Base-by-base conservation (phyloP, 108 stramenopile species). In the Discostella pseudostelligera region DNA sequence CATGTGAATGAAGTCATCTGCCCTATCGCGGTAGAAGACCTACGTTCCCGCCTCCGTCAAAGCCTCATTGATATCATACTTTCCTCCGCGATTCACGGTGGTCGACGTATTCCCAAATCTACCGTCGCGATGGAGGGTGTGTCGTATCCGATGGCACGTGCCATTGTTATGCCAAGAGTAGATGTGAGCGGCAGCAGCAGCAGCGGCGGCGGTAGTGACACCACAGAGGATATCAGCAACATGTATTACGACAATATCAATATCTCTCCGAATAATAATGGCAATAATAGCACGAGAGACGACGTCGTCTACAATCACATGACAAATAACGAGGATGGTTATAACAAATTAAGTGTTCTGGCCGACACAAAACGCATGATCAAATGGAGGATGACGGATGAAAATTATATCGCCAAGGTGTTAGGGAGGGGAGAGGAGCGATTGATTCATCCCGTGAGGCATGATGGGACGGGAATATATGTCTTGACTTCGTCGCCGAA, bases 361-460 rank as follows among this genome's bases (percentile, higher is more conserved):
- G 21, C 42, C 25, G 46, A 48, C 1, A 35, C 47, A 14, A 62
- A 62, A 62, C 61, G 61, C 12, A 32, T 62, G 61, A 21, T 43
- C 29, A 46, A 48, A 28, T 62, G 61, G 61, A 46, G 9, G 21
- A 8, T 62, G 1, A 48, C 26, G 6, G 17, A 62, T 32, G 61
- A 62, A 17, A 26, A 16, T 16, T 43, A 35, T 17, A 62, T 62
- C 22, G 32, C 47, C 14, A 28, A 20, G 16, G 45, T 49, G 25
- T 29, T 62, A 2, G 42, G 42, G 20, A 47, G 42, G 35, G 7
- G 28, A 24, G 43, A 25, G 14, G 61, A 62, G n/a, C 45, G 46
- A 24, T 35, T 62, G 14, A 32, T 62, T 22, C 61, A 62, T 48
- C 61, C 61, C 0, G 61, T 62, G 6, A 46, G 42, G 61, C 61